Percentiles rank a stretch among this genome's conserved stretches.
These are phyloP conservation scores for Inonotus obliquus DNA, from an alignment of 1,284 basidiomycete species.

Conservation along the genomic window DNA sequence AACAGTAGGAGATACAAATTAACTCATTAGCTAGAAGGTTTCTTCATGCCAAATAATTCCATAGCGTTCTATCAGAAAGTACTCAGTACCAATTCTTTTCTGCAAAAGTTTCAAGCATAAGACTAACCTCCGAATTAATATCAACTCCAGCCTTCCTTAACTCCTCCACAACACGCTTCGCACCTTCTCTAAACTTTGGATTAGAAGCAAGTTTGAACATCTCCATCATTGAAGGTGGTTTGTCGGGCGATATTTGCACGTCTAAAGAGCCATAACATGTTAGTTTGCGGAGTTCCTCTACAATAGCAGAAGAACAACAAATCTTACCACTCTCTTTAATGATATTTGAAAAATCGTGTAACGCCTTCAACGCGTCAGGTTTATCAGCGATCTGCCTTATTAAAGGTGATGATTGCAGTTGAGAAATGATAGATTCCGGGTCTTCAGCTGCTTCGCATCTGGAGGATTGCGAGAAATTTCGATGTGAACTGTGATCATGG, in stretches of 20 bases:
- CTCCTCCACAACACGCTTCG: constrained; percentile 44
- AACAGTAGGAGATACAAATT: background rate
- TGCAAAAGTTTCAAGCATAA: background rate
- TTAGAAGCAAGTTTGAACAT: constrained; percentile 50
- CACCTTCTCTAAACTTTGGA: constrained; percentile 45
- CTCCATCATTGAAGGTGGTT: constrained; percentile 44
- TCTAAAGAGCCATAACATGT: constrained; percentile 31
- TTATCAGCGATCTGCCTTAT: constrained; percentile 46
- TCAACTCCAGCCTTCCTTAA: constrained; percentile 58
- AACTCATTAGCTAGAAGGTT: constrained; percentile 1
- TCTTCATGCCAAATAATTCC: constrained; percentile 14
- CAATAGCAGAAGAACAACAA: background rate
- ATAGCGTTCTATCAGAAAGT: constrained; percentile 9
- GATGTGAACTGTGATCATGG: background rate
- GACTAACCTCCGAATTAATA: constrained; percentile 38
- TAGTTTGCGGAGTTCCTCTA: background rate
- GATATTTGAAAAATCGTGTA: constrained; percentile 40
- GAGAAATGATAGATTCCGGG: constrained; percentile 31
- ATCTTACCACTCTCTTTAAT: constrained; percentile 50
- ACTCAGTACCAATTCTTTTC: background rate
- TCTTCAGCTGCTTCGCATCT: constrained; percentile 34
- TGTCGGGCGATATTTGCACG: constrained; percentile 38
- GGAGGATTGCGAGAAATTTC: constrained; percentile 35
- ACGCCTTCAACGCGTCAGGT: constrained; percentile 44
- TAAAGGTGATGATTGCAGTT: constrained; percentile 25